Percentiles rank a stretch among this genome's conserved stretches.
Evolutionary conservation across 2,329 filamentous ascomycete genomes (phyloP).

Genomic region (Alternaria panax): DNA sequence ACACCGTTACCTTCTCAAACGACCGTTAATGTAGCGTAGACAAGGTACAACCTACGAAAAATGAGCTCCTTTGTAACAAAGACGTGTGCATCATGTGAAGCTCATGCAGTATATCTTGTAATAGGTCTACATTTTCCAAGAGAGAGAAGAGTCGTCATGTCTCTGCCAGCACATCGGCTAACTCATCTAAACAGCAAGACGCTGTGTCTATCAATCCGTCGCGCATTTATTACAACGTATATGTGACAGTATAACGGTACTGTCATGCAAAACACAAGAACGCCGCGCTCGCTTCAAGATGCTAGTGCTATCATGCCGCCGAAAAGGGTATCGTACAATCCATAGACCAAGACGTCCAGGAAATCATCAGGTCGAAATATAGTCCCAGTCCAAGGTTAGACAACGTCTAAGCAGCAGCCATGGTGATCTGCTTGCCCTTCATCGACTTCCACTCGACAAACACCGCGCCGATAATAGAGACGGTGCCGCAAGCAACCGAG

Average conservation of each 20-base stretch:
- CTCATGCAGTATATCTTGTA: neutral
- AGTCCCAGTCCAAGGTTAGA: neutral
- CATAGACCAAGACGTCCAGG: neutral
- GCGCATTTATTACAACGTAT: slow-evolving; percentile 9
- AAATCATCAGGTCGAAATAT: neutral
- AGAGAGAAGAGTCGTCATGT: slow-evolving; percentile 18
- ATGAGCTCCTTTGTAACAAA: too few species aligned
- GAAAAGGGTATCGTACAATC: slow-evolving; percentile 13
- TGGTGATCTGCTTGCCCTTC: slow-evolving; percentile 63
- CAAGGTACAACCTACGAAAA: too few species aligned
- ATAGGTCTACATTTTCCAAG: neutral
- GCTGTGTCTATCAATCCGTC: neutral
- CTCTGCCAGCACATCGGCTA: neutral
- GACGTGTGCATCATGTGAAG: neutral
- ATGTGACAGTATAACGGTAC: neutral
- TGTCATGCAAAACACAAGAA: slow-evolving; percentile 7
- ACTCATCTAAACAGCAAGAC: neutral
- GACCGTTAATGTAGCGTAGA: too few species aligned
- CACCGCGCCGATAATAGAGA: slow-evolving; percentile 63
- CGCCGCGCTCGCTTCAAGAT: slow-evolving; percentile 10
- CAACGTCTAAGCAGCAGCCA: slow-evolving; percentile 37
- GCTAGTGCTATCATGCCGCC: slow-evolving; percentile 7
- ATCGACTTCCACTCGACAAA: slow-evolving; percentile 71
- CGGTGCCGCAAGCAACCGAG: slow-evolving; percentile 60
- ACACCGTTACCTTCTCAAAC: too few species aligned